Percentiles rank a stretch among this genome's conserved stretches.
These are phyloP conservation scores for Suillus hirtellus DNA, from an alignment of 768 basidiomycete species.

Conservation along the genomic window DNA sequence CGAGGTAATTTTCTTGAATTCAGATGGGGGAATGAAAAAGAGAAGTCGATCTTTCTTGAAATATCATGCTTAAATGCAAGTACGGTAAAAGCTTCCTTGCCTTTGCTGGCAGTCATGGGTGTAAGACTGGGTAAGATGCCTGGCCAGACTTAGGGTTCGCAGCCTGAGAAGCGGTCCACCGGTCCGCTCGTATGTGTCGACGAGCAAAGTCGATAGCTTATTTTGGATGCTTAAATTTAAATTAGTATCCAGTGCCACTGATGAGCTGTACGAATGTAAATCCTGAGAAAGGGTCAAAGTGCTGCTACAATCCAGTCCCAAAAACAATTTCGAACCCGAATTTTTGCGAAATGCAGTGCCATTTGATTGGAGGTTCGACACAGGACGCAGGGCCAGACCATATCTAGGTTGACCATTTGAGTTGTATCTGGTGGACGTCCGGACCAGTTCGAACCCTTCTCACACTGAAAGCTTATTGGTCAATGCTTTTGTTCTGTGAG, in stretches of 20 bases:
- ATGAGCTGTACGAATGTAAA: neutral
- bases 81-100: neutral
- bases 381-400: neutral
- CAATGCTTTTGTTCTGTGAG: neutral
- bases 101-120: neutral
- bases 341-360: neutral
- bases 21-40: neutral
- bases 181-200: neutral
- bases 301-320: neutral
- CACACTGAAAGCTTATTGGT: neutral
- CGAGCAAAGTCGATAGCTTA: neutral
- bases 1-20: constrained; percentile 8
- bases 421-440: neutral
- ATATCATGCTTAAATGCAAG: neutral
- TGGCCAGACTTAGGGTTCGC: too few species aligned
- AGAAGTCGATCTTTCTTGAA: neutral
- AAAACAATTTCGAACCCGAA: neutral
- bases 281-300: neutral
- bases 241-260: neutral
- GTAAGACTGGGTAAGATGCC: neutral
- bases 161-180: neutral
- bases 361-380: neutral
- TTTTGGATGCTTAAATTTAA: too few species aligned
- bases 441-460: neutral
- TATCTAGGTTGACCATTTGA: neutral